These are phyloP conservation scores for Yarrowia sp. DNA, from an alignment of 805 yeast species.

Conservation along the genomic window DNA sequence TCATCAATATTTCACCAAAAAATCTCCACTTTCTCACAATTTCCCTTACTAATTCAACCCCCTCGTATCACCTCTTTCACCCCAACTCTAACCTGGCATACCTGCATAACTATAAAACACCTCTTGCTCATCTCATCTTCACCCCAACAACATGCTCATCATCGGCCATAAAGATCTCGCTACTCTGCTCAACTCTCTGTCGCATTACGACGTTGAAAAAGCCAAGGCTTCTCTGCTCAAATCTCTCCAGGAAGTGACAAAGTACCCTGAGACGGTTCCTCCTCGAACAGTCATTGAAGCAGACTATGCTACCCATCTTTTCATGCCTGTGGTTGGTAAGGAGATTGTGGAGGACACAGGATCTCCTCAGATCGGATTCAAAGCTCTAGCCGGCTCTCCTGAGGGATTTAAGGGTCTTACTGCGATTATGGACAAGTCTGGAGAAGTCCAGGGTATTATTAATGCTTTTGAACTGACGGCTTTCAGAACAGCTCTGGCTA, in stretches of 20 bases:
- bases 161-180: slow-evolving; percentile 23
- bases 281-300: slow-evolving; percentile 21
- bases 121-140: not conserved
- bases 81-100: not conserved
- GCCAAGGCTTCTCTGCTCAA: not conserved
- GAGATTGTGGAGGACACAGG: slow-evolving; percentile 19
- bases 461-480: slow-evolving; percentile 24
- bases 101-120: too few relatives aligned
- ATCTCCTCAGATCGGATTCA: slow-evolving; percentile 16
- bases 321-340: slow-evolving; percentile 25
- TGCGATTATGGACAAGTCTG: slow-evolving; percentile 9
- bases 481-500: slow-evolving; percentile 23
- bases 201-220: not conserved
- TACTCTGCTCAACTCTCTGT: slow-evolving; percentile 6
- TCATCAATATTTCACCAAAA: too few relatives aligned
- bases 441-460: slow-evolving; percentile 7
- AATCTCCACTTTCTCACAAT: too few relatives aligned
- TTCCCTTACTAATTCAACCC: not conserved
- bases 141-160: not conserved
- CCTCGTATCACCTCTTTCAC: not conserved
- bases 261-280: slow-evolving; percentile 18
- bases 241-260: slow-evolving; percentile 2
- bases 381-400: slow-evolving; percentile 18
- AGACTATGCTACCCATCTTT: slow-evolving; percentile 15
- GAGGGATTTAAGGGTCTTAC: slow-evolving; percentile 26